Base-by-base conservation (phyloP, 768 basidiomycete genomes). In the Pholiota microspora region DNA sequence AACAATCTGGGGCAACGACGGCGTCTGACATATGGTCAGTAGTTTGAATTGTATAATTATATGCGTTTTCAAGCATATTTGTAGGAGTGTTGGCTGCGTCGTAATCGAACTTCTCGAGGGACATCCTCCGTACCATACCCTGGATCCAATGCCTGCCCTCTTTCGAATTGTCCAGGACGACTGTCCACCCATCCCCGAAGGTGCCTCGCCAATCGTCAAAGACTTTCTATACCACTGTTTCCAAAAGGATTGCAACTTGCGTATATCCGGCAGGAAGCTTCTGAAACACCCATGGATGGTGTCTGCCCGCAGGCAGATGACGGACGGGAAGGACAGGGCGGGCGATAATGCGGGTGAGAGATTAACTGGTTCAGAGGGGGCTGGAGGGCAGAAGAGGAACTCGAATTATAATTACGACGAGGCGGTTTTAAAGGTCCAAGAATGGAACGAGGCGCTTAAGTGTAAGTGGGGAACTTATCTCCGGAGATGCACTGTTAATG, bases 151-250 rank as follows among this genome's bases (percentile, higher is more conserved):
- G 94, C 97, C 95, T 44, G 97, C 97, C 1, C 82, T 99, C 24
- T 99, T 97, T 73, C 86, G 97, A 49, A 98, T 99, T 57, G 97
- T 99, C 9, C 95, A 98, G 69, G 97, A 99, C 66, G 97, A 98
- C 68, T 90, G 86, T 63, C 96, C 97, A 29, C 95, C 93, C 3
- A 92, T 99, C 64, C 97, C 97, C 0, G 94, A 97, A 57, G 93
- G 94, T 15, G 92, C 93, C 1, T 94, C 92, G 7, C 92, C 94
- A 0, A 89, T 95, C 56, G 95, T 97, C 58, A 92, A 96, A 63
- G 94, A 98, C 70, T 99, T 99, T 64, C 77, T 98, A 12, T 90
- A 92, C 62, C 94, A 97, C 56, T 98, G 97, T 65, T 99, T 99
- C 71, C 96, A 98, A 76, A 98, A 98, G 71, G 96, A 98, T 65